Evolutionary conservation across 2,329 filamentous ascomycete species (phyloP), one percentile per base, ranked within the genome.

Genomic region (Arthrobotrys conoides): DNA sequence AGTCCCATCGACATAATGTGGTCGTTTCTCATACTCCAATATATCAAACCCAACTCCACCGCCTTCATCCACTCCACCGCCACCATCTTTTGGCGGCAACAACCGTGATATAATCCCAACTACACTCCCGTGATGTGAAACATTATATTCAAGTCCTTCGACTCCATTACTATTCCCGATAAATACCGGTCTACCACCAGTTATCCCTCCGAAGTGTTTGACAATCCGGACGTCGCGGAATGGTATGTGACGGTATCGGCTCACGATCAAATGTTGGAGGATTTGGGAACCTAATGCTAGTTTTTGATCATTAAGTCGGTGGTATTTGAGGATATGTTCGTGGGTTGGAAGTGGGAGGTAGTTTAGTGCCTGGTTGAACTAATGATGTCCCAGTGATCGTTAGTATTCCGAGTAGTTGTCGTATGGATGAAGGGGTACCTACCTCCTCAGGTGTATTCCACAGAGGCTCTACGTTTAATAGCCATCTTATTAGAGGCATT

Each of bases 321-420:
- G 61, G 55, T 77, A 82, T 20, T 72, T 76, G 12, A 72, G 80
- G 10, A 81, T 65, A 16, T 65, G 38, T 10, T 64, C 38, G 30
- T 79, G 72, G 30, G 71, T 70, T 14, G 49, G 2, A 0, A 65
- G 18, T 16, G 81, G 96, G 86, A 99, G 93, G 84, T 98, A 94
- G 91, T 98, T 97, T 84, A 99, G 91, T 82, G 93, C 89, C 88
- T 92, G 94, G 87, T 97, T 94, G 83, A 94, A 91, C 69, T 71
- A 65, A n/a, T 14, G 14, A 30, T 48, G 22, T 49, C 6, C 27
- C 27, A n/a, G 9, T 16, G 14, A 20, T 16, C 20, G 53, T 59
- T 59, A 59, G 53, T 22, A n/a, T 18, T 30, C 5, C 16, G n/a
- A n/a, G n/a, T n/a, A n/a, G n/a, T n/a, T n/a, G n/a, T n/a, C n/a